These are phyloP conservation scores for Penicillium silybi DNA, from an alignment of 495 filamentous ascomycete species.

Conservation along the genomic window DNA sequence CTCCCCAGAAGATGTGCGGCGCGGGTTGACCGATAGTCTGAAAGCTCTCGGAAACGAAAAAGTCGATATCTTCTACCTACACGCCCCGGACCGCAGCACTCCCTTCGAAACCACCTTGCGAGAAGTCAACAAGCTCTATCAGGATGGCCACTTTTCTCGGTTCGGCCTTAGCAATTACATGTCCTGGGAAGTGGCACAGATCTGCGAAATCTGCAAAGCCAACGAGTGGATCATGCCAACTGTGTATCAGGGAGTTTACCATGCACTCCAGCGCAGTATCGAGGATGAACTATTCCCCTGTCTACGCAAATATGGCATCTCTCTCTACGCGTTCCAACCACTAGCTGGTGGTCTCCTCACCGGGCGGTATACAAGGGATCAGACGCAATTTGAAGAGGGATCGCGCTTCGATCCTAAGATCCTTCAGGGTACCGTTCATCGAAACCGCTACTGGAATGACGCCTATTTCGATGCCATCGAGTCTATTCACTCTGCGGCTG, in stretches of 20 bases:
- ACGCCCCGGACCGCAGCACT: conserved; percentile 38
- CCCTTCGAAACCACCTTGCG: conserved; percentile 40
- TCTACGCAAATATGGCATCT: conserved; percentile 41
- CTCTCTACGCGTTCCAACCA: conserved; percentile 47
- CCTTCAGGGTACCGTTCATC: conserved; percentile 36
- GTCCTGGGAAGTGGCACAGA: conserved; percentile 39
- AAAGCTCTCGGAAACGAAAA: conserved; percentile 19
- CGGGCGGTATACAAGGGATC: conserved; percentile 22
- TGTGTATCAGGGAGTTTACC: conserved; percentile 51
- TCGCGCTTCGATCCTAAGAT: conserved; percentile 35
- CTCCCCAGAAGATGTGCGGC: conserved; percentile 33
- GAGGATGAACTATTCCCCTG: conserved; percentile 44
- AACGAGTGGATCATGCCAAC: conserved; percentile 41
- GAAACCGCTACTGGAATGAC: conserved; percentile 44
- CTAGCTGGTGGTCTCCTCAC: conserved; percentile 49
- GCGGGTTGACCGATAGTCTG: conserved; percentile 37
- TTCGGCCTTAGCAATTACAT: conserved; percentile 48
- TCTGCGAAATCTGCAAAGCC: conserved; percentile 37
- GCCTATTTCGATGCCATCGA: conserved; percentile 42
- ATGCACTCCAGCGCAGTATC: conserved; percentile 32
- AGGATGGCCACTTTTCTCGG: conserved; percentile 34
- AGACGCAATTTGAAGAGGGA: conserved; percentile 33
- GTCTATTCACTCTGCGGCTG: conserved; percentile 19
- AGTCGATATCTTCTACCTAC: conserved; percentile 46
- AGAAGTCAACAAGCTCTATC: conserved; percentile 36